Evolutionary conservation across 2,329 filamentous ascomycete species (phyloP), one percentile per base, ranked within the genome.

Genomic region (Claviceps citrina): DNA sequence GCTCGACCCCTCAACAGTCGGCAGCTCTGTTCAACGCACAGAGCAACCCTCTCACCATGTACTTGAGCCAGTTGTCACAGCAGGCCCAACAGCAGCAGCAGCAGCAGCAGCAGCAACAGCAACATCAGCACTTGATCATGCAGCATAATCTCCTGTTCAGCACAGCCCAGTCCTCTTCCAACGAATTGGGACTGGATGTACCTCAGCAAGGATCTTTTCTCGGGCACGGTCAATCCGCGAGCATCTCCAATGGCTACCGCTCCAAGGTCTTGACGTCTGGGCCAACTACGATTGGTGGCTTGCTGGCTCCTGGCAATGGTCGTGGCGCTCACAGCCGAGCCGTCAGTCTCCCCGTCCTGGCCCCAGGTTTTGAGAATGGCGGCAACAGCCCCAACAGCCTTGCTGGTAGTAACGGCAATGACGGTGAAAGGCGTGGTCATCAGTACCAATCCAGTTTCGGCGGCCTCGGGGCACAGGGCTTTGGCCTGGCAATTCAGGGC

Each of bases 1-100:
- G 60, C 42, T 63, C 54, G 62, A 77, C 53, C 61, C 80, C 54
- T 62, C 78, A 62, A 48, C 80, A 76, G 19, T 74, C 81, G 1
- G 80, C 81, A 2, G 73, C 77, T 16, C 74, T 93, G 43, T 76
- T 94, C 59, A 91, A 87, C 58, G 77, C 76, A 38, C 81, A 70
- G 53, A 89, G 77, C 66, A 95, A 95, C 59, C 89, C 89, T 0
- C 62, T 96, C 58, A 94, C 87, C 19, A 78, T 95, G 76, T 96
- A 95, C 57, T 71, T 95, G 43, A 89, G 79, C 60, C 85, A 93
- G 54, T 75, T 89, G 22, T 78, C 78, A 18, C 74, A 80, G 45
- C 76, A 82, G 53, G 72, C 75, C 13, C 80, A 84, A 47, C 72
- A 76, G 36, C 81, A 87, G 48, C 82, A 85, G 45, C 75, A 81